phyloP scores from a whole-genome alignment of 768 basidiomycete genomes.

The Suillus weaverae region DNA sequence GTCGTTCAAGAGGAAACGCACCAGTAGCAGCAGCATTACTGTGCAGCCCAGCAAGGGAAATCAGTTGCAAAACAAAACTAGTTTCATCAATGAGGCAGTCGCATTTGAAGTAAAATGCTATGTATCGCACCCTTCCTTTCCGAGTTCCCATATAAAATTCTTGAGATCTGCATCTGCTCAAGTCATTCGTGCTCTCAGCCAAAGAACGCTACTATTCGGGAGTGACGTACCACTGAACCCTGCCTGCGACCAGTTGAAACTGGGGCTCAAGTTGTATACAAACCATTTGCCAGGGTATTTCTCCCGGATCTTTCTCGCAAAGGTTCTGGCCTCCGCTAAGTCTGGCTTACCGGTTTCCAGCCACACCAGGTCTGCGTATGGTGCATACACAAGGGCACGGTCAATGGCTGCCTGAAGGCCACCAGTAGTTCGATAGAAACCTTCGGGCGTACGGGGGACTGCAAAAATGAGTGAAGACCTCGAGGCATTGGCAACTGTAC shows the following conservation, averaged over 20 bases:
- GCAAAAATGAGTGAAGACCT: conserved; percentile 4
- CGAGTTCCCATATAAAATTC: conserved; percentile 88
- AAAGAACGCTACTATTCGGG: background rate
- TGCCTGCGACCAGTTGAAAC: conserved; percentile 88
- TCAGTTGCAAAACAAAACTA: conserved; percentile 85
- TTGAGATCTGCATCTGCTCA: conserved; percentile 66
- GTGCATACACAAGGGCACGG: conserved; percentile 76
- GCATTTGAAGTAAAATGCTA: background rate
- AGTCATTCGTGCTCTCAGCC: conserved; percentile 2
- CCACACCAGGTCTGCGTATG: conserved; percentile 90
- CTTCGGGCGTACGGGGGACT: conserved; percentile 89
- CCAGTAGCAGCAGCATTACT: conserved; percentile 78
- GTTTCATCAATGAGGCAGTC: conserved; percentile 10
- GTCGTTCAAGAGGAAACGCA: conserved; percentile 29
- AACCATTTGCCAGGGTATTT: conserved; percentile 74
- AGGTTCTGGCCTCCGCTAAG: conserved; percentile 73
- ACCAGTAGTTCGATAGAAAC: conserved; percentile 85
- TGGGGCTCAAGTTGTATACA: conserved; percentile 92
- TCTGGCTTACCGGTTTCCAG: conserved; percentile 91
- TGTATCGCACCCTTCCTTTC: conserved; percentile 70
- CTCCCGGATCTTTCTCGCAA: conserved; percentile 73
- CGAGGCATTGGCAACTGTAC: conserved; percentile 26
- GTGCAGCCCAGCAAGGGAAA: conserved; percentile 90
- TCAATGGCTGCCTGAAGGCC: conserved; percentile 83
- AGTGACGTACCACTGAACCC: conserved; percentile 63